A percentile compares a stretch with the other conserved stretches of the same genome.
Evolutionary conservation across 108 stramenopile genomes (phyloP).

Genomic region (Schizochytrium sp.): DNA sequence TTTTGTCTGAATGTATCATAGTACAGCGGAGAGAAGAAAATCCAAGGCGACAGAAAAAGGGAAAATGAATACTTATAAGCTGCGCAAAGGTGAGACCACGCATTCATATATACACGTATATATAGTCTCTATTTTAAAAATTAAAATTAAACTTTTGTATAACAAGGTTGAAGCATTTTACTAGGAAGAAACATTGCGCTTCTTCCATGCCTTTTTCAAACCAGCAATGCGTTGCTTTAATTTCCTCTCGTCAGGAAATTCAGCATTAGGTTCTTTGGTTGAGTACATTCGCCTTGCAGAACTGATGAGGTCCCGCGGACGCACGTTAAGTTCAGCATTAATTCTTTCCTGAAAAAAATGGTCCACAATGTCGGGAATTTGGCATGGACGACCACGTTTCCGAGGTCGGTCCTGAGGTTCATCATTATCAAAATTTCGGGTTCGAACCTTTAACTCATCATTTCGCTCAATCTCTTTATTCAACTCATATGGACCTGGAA

Average conservation of each 20-base stretch:
- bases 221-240: slow-evolving; percentile 29
- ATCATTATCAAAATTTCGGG: neutral
- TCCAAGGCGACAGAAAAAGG: too few species aligned
- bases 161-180: too few species aligned
- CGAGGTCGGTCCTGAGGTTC: neutral
- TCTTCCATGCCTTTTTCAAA: neutral
- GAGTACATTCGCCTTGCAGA: neutral
- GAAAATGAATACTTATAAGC: too few species aligned
- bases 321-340: neutral
- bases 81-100: too few species aligned
- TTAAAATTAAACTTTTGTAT: too few species aligned
- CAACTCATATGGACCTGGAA: neutral
- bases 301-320: neutral
- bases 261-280: neutral
- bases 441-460: neutral
- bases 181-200: neutral
- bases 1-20: too few species aligned
- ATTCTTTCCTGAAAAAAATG: neutral
- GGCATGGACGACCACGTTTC: slow-evolving; percentile 22
- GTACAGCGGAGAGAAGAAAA: too few species aligned
- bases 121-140: too few species aligned
- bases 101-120: too few species aligned
- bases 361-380: neutral
- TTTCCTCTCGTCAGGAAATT: neutral
- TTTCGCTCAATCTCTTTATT: neutral